Percentiles rank a stretch among this genome's conserved stretches.
These are phyloP conservation scores for Apiotrichum montevideense DNA, from an alignment of 1,284 basidiomycete species.

Conservation along the genomic window DNA sequence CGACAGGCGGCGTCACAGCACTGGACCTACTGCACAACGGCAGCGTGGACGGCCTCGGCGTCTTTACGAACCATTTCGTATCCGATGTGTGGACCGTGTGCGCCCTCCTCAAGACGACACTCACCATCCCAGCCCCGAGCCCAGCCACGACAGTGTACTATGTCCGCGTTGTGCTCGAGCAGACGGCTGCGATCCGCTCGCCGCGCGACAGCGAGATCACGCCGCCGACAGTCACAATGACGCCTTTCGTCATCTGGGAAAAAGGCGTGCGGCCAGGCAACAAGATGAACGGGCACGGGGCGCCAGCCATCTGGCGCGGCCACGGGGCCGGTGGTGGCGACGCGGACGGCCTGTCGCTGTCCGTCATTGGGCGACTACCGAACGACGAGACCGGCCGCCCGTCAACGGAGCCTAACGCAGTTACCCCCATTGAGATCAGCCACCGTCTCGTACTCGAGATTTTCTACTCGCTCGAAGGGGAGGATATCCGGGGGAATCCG, in stretches of 20 bases:
- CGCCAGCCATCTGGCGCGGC: conserved; percentile 30
- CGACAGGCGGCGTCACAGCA: conserved; percentile 17
- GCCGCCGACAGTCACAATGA: conserved; percentile 9
- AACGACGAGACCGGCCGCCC: conserved; percentile 33
- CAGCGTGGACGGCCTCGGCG: conserved; percentile 7
- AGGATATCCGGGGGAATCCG: conserved; percentile 19
- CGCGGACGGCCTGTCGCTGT: conserved; percentile 7
- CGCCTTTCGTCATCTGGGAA: conserved; percentile 17
- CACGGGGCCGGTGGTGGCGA: conserved; percentile 14
- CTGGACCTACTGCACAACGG: conserved; percentile 17
- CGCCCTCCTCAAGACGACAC: conserved; percentile 20
- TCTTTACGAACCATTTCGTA: conserved; percentile 8
- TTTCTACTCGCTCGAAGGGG: conserved; percentile 33
- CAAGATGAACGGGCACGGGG: conserved; percentile 6
- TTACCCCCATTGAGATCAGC: conserved; percentile 34
- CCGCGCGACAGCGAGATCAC: conserved; percentile 22
- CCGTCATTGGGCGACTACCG: conserved; percentile 25
- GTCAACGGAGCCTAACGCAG: conserved; percentile 26
- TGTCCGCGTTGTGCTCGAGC: conserved; percentile 24
- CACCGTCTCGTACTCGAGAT: conserved; percentile 35
- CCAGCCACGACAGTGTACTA: conserved; percentile 29
- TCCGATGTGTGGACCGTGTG: conserved; percentile 31
- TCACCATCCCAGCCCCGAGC: conserved; percentile 18
- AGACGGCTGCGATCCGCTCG: conserved; percentile 26
- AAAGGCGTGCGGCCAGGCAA: conserved; percentile 15